Base-by-base conservation (phyloP, 805 yeast genomes). In the Huiozyma naganishii region DNA sequence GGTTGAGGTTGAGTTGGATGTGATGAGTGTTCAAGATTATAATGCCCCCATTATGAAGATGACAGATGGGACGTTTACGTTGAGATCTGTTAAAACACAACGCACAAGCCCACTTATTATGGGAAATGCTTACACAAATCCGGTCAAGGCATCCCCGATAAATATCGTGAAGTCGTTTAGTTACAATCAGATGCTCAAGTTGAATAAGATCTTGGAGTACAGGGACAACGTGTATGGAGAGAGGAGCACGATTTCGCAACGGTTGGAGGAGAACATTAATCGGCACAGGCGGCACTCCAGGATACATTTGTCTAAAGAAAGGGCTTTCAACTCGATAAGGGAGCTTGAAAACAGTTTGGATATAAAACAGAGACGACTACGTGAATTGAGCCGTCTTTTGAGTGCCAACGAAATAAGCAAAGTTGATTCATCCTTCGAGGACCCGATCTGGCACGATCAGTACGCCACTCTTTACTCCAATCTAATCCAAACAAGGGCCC, bases 201-300 rank as follows among this genome's bases (percentile, higher is more conserved):
- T 61, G 23, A 59, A 54, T 32, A 61, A 54, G 34, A 32, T 57
- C n/a, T 32, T 57, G 6, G 64, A 60, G 37, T 59, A 59, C 45
- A 44, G 42, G 10, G 42, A 49, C 5, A 59, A 58, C 41, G 48
- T 52, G 1, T 36, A 32, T 17, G 47, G 49, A 27, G 66, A 60
- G 36, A 50, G 46, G 10, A 27, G 13, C 1, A 39, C 39, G 2
- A 41, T 52, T 17, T 51, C 61, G 1, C 27, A 30, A 2, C 41
- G 41, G 28, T 36, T 59, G 12, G 59, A 54, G 33, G 37, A 37
- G 27, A 38, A 35, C 12, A 35, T 32, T 27, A 28, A 32, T 35
- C 23, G 27, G 7, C 23, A 33, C 10, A 17, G 23, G 23, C 23
- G 23, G 4, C 17, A 34, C 12, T 34, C 13, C n/a, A 17, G 8